A percentile compares a stretch with the other conserved stretches of the same genome.
Evolutionary conservation across 495 filamentous ascomycete genomes (phyloP).

Genomic region (Cercophora sp.): DNA sequence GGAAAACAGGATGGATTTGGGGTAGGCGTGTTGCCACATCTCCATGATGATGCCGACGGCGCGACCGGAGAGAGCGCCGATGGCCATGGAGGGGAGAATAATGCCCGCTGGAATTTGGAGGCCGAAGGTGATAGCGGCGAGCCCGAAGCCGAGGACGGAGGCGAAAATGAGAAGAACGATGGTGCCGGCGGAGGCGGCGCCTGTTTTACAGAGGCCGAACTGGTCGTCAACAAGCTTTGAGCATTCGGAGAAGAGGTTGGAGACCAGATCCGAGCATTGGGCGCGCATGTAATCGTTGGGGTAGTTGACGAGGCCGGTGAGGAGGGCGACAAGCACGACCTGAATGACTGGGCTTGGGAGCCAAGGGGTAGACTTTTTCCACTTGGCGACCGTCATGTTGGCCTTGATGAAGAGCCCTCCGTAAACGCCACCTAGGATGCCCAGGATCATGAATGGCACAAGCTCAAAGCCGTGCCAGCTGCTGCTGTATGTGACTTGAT

Average conservation of each 20-base stretch:
- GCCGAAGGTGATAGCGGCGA: conserved; percentile 88
- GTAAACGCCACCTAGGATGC: conserved; percentile 86
- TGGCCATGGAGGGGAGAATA: conserved; percentile 95
- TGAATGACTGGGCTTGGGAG: conserved; percentile 67
- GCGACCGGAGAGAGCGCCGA: conserved; percentile 89
- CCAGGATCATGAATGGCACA: conserved; percentile 80
- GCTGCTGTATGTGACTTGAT: conserved; percentile 90
- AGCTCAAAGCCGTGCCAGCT: conserved; percentile 96
- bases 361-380: conserved; percentile 64
- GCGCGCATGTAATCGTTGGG: conserved; percentile 93
- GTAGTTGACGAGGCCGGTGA: conserved; percentile 88
- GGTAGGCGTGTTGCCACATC: conserved; percentile 78
- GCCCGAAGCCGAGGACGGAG: conserved; percentile 74
- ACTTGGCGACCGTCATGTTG: conserved; percentile 82
- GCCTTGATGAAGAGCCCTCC: conserved; percentile 91
- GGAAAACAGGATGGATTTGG: conserved; percentile 69
- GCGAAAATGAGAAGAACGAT: conserved; percentile 78
- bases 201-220: conserved; percentile 82
- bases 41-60: conserved; percentile 85
- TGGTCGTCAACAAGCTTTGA: conserved; percentile 70
- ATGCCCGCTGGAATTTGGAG: conserved; percentile 96
- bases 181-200: conserved; percentile 62
- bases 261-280: conserved; percentile 87
- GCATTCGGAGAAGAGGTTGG: conserved; percentile 89
- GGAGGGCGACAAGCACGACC: conserved; percentile 65